Evolutionary conservation across 495 filamentous ascomycete species (phyloP), one percentile per base, ranked within the genome.

Genomic region (Penicillium bovifimosum): DNA sequence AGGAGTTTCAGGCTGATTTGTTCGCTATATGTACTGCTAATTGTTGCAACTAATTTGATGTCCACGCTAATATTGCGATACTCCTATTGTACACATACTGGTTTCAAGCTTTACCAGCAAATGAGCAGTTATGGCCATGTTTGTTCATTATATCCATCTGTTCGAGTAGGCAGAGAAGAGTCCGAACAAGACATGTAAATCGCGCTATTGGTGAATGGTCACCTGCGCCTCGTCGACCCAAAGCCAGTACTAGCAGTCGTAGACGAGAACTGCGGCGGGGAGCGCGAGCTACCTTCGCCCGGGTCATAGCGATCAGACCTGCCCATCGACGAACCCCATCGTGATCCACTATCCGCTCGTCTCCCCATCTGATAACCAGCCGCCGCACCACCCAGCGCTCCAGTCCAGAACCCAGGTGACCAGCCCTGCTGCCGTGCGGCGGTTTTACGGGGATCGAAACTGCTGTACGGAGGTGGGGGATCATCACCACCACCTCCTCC

Each of bases 341-440:
- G 33, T 9, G 28, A 32, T 39, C 34, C 33, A 43, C 61, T 43
- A 50, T 60, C 60, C 54, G 65, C 65, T 50, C 77, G 70, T 42
- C 79, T 80, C 2, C 87, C 86, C 16, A 87, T 80, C 33, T 79
- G 59, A 64, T 91, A 92, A 5, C 77, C 80, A 10, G 83, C 87
- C 8, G 86, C 86, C 1, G 82, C 85, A 34, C 90, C 89, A 34
- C 80, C 79, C 7, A 84, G 68, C 3, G 87, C 74, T 0, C 92
- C 92, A 14, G 79, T 76, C 93, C 90, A 96, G 62, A 96, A 96
- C 0, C 93, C 92, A 3, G 92, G 91, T 41, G 80, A 78, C 85
- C 89, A 96, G 1, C 78, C 78, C 57, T 81, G 68, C n/a, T 52
- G 27, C 6, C n/a, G 11, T 28, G 50, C 56, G 13, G 54, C 52